A percentile compares a stretch with the other conserved stretches of the same genome.
These are phyloP conservation scores for Aspergillus panamensis DNA, from an alignment of 495 filamentous ascomycete species.

Conservation along the genomic window DNA sequence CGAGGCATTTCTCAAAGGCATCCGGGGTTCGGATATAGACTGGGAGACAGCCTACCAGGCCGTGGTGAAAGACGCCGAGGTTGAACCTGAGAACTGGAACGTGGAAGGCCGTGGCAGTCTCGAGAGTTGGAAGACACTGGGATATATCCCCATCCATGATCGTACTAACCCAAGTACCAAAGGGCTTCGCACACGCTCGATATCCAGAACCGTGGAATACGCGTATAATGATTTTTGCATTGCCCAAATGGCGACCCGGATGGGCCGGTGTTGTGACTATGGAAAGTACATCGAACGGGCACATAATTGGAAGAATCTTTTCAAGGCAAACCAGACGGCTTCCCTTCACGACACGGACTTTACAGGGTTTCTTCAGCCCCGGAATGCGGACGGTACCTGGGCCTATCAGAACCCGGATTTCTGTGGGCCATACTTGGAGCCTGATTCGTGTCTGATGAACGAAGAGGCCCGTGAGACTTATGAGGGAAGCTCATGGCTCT, in stretches of 20 bases:
- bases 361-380: conserved; percentile 66
- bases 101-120: conserved; percentile 67
- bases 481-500: conserved; percentile 69
- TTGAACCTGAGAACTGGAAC: conserved; percentile 68
- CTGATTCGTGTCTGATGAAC: conserved; percentile 59
- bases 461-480: conserved; percentile 64
- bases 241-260: conserved; percentile 55
- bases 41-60: conserved; percentile 70
- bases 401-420: conserved; percentile 65
- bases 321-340: conserved; percentile 58
- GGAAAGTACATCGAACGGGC: conserved; percentile 61
- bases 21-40: conserved; percentile 51
- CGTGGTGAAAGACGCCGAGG: conserved; percentile 73
- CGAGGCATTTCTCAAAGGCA: conserved; percentile 69
- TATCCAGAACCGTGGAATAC: conserved; percentile 74
- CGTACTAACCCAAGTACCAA: conserved; percentile 63
- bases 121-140: conserved; percentile 62
- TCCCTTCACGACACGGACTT: conserved; percentile 61
- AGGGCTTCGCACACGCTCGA: conserved; percentile 65
- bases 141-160: conserved; percentile 68
- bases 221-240: conserved; percentile 76
- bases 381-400: conserved; percentile 63
- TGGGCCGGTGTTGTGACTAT: conserved; percentile 51
- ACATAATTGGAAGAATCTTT: conserved; percentile 67
- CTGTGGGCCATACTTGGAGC: conserved; percentile 54